Evolutionary conservation across 1,284 basidiomycete species (phyloP), one percentile per base, ranked within the genome.

Genomic region (Heterobasidion parviporum): DNA sequence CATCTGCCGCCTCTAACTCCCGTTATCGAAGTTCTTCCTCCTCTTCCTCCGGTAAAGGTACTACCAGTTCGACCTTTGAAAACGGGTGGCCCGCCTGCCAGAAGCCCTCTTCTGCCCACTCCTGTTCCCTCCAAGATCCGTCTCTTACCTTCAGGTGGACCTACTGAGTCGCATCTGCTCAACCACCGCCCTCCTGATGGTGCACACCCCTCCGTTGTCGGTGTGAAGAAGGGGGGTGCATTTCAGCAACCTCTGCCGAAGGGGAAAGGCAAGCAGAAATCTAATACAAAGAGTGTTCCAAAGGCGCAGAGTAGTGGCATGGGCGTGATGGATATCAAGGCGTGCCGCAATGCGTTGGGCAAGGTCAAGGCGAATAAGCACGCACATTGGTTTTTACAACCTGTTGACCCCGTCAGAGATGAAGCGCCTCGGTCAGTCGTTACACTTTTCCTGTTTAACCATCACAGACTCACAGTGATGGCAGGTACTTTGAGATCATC

Each of bases 391-490:
- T 98, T 98, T 72, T 73, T 87, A 52, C 84, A 90, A 57, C 93
- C 96, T 34, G 95, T 98, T 26, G 96, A 95, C 70, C 91, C 92
- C 20, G 81, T 94, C 20, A 79, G 92, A 61, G 91, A 95, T 65
- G 78, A 82, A 64, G 91, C 91, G 15, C 89, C 90, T 15, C 87
- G 89, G 90, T 94, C 67, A 54, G 80, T 41, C 38, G 38, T 10
- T n/a, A 12, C 38, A n/a, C 38, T 26, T 4, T 26, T 26, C 3
- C 26, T 74, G 43, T 56, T 48, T 16, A 43, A 6, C 57, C 47
- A 8, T 45, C 12, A 15, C 9, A 18, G 50, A 10, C 20, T 35
- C 46, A 50, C 8, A 43, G 49, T 32, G 56, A 34, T 55, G 32
- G 36, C 60, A 94, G 92, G 61, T 98, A 98, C 70, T 93, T 94